A percentile compares a stretch with the other conserved stretches of the same genome.
Evolutionary conservation across 306 rosid genomes (phyloP).

Genomic region (Dicorynia guianensis): DNA sequence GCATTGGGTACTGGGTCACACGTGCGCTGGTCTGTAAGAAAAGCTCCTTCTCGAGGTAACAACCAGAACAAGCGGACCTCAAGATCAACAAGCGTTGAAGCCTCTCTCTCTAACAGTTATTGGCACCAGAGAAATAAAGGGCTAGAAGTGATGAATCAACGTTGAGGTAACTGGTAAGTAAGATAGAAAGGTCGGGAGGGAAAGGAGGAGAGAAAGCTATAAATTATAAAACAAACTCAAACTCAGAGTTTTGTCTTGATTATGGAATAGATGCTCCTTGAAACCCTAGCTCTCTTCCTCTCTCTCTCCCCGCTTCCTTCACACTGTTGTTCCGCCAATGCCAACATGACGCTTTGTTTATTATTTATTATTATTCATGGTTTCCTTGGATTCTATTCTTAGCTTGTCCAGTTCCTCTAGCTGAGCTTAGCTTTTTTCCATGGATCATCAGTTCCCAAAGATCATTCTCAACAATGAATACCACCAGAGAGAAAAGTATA

Average conservation of each 20-base stretch:
- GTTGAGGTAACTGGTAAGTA: conserved; percentile 40
- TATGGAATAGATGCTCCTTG: conserved; percentile 66
- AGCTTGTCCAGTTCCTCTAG: conserved; percentile 48
- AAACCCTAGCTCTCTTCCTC: conserved; percentile 69
- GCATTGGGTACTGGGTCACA: conserved; percentile 91
- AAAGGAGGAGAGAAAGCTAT: conserved; percentile 26
- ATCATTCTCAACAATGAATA: conserved; percentile 44
- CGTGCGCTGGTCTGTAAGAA: conserved; percentile 77
- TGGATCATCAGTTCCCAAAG: conserved; percentile 40
- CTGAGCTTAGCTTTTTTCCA: conserved; percentile 17
- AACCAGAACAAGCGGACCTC: conserved; percentile 68
- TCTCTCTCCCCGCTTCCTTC: neutral
- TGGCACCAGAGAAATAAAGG: conserved; percentile 43
- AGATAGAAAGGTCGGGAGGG: neutral
- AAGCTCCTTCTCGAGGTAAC: conserved; percentile 92
- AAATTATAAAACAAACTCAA: neutral
- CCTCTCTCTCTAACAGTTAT: conserved; percentile 35
- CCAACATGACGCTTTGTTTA: conserved; percentile 40
- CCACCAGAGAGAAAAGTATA: conserved; percentile 38
- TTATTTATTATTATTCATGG: conserved; percentile 21
- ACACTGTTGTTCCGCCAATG: conserved; percentile 46
- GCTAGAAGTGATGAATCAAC: conserved; percentile 40
- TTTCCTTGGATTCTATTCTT: conserved; percentile 66
- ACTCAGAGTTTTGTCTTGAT: conserved; percentile 60
- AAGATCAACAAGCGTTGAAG: conserved; percentile 53